A percentile compares a stretch with the other conserved stretches of the same genome.
Evolutionary conservation across 139 green algal genomes (phyloP).

Genomic region (Auxenochlorella pyrenoidosa): DNA sequence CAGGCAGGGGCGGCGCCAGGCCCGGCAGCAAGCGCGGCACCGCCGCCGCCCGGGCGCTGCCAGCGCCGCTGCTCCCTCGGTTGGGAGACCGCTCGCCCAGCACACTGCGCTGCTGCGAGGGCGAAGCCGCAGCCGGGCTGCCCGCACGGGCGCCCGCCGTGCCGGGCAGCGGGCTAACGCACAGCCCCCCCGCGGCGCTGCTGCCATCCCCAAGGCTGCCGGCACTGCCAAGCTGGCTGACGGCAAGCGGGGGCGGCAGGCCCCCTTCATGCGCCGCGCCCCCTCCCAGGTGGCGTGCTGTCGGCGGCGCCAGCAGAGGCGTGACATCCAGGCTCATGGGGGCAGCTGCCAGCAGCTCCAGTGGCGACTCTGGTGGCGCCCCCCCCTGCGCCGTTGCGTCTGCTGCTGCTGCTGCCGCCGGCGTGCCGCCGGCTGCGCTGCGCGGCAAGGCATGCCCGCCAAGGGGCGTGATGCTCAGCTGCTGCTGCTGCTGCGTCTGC

Average conservation of each 20-base stretch:
- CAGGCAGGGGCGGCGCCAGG: conserved; percentile 5
- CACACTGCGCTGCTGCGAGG: neutral
- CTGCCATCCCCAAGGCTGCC: neutral
- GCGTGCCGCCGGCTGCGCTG: neutral
- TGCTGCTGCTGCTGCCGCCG: neutral
- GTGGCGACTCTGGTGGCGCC: neutral
- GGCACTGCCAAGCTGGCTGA: neutral
- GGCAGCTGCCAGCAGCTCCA: neutral
- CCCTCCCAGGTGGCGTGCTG: neutral
- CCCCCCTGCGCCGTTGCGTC: neutral
- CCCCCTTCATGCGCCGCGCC: neutral
- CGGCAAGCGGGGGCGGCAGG: neutral
- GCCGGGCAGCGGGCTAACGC: conserved; percentile 20
- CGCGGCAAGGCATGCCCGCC: neutral
- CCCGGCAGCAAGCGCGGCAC: conserved; percentile 1
- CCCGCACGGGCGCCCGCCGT: neutral
- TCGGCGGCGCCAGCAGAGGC: neutral
- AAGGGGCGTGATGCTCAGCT: conserved; percentile 16
- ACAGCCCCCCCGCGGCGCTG: neutral
- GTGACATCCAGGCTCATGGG: neutral
- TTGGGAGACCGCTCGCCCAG: conserved; percentile 7
- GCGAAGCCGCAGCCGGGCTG: neutral
- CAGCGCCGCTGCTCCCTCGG: neutral
- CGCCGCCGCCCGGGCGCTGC: neutral
- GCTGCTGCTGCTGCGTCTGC: neutral